Percentiles rank a stretch among this genome's conserved stretches.
These are phyloP conservation scores for Trichoderma guizhouense DNA, from an alignment of 2,329 filamentous ascomycete species.

Conservation along the genomic window DNA sequence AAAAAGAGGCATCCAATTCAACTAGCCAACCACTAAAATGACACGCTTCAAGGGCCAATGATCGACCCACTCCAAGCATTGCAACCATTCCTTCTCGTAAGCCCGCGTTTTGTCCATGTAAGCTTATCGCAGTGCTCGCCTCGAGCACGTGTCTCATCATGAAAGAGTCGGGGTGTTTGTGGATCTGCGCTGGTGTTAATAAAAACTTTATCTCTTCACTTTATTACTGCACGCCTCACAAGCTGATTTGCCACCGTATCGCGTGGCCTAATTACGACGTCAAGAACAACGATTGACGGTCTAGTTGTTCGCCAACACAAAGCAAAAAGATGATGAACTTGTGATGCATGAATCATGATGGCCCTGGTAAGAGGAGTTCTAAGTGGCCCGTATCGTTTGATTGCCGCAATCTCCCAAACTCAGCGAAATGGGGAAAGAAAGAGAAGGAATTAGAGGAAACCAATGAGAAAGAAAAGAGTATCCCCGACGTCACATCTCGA, in stretches of 20 bases:
- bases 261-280: not conserved
- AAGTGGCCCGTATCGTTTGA: not conserved
- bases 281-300: not conserved
- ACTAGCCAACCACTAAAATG: not conserved
- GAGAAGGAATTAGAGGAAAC: not conserved
- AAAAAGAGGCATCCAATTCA: not conserved
- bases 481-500: not conserved
- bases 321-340: not conserved
- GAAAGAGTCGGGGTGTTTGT: not conserved
- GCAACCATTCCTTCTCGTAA: not conserved
- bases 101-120: not conserved
- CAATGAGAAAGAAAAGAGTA: not conserved
- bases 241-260: not conserved
- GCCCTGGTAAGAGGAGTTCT: not conserved
- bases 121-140: not conserved
- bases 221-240: not conserved
- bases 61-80: not conserved
- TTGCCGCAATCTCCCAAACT: not conserved
- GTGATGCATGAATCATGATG: not conserved
- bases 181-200: not conserved
- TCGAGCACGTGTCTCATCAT: not conserved
- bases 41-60: not conserved
- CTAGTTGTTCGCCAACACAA: not conserved
- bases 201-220: not conserved
- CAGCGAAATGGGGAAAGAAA: not conserved